phyloP scores from a whole-genome alignment of 2,329 filamentous ascomycete genomes.

The Blastomyces silverae region DNA sequence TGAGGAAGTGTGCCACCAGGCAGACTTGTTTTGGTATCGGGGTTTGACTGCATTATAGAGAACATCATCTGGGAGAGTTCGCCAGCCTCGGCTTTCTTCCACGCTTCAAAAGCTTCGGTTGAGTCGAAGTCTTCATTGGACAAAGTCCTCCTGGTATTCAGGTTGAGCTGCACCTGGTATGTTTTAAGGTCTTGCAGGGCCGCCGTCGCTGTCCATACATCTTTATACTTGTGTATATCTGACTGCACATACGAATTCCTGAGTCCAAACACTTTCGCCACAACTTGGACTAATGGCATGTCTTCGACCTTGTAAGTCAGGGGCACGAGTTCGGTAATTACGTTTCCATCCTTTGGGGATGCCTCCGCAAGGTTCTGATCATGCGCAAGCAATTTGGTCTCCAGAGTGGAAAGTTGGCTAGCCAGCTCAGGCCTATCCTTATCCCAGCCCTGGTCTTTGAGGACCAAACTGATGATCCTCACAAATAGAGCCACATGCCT shows the following conservation, averaged over 20 bases:
- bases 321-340: slow-evolving; percentile 70
- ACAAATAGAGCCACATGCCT: slow-evolving; percentile 93
- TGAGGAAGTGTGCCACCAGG: slow-evolving; percentile 54
- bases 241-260: slow-evolving; percentile 72
- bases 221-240: slow-evolving; percentile 76
- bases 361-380: slow-evolving; percentile 74
- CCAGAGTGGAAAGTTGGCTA: slow-evolving; percentile 68
- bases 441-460: slow-evolving; percentile 78
- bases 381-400: slow-evolving; percentile 88
- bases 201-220: slow-evolving; percentile 82
- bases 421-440: slow-evolving; percentile 80
- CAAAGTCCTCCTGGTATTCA: slow-evolving; percentile 69
- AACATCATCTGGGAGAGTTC: slow-evolving; percentile 91
- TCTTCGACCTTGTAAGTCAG: slow-evolving; percentile 91
- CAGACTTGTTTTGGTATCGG: slow-evolving; percentile 73
- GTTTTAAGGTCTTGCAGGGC: slow-evolving; percentile 86
- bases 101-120: slow-evolving; percentile 78
- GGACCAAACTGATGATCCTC: slow-evolving; percentile 68
- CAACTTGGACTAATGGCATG: slow-evolving; percentile 86
- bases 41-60: slow-evolving; percentile 77
- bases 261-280: slow-evolving; percentile 78
- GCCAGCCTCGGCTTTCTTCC: slow-evolving; percentile 83
- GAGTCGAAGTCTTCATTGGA: slow-evolving; percentile 80
- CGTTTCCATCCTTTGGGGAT: slow-evolving; percentile 50
- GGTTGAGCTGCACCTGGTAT: slow-evolving; percentile 82